Conservation (phyloP, 768 basidiomycete species). For the Xerocomus potaroensis region DNA sequence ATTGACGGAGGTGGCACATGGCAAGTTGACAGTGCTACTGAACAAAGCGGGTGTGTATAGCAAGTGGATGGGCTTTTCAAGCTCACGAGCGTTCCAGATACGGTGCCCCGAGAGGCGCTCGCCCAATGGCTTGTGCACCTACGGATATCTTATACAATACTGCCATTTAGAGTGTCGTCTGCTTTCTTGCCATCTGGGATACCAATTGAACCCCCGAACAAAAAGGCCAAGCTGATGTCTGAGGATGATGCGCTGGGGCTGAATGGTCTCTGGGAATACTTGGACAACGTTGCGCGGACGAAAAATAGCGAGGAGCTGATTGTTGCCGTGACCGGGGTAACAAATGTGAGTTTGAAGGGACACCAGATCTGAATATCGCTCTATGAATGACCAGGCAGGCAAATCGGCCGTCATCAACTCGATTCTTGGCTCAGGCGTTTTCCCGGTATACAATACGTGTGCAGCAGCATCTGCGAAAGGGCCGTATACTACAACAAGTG, state of each 20-base stretch:
- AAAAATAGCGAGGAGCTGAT: constrained; percentile 48
- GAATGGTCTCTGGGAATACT: constrained; percentile 45
- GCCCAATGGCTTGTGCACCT: constrained; percentile 63
- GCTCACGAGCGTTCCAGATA: constrained; percentile 44
- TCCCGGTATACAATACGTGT: constrained; percentile 54
- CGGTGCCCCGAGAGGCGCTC: constrained; percentile 73
- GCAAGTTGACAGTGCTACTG: constrained; percentile 61
- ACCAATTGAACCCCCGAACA: constrained; percentile 30
- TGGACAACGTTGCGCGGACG: constrained; percentile 45
- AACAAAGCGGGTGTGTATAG: constrained; percentile 78
- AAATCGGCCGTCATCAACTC: constrained; percentile 88
- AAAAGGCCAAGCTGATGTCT: constrained; percentile 42
- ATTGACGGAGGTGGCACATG: constrained; percentile 37
- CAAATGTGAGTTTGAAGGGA: constrained; percentile 54
- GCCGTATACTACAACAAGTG: constrained; percentile 65
- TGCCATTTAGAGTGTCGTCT: constrained; percentile 71
- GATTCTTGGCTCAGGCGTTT: constrained; percentile 45
- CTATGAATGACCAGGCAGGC: constrained; percentile 50
- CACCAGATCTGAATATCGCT: not conserved
- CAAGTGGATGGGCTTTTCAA: not conserved
- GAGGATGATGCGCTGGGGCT: constrained; percentile 59
- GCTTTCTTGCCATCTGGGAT: constrained; percentile 50
- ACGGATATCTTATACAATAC: constrained; percentile 54
- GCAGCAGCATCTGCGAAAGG: constrained; percentile 46
- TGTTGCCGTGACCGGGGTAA: constrained; percentile 79